phyloP scores from a whole-genome alignment of 108 stramenopile genomes.

The Bacterosira constricta region DNA sequence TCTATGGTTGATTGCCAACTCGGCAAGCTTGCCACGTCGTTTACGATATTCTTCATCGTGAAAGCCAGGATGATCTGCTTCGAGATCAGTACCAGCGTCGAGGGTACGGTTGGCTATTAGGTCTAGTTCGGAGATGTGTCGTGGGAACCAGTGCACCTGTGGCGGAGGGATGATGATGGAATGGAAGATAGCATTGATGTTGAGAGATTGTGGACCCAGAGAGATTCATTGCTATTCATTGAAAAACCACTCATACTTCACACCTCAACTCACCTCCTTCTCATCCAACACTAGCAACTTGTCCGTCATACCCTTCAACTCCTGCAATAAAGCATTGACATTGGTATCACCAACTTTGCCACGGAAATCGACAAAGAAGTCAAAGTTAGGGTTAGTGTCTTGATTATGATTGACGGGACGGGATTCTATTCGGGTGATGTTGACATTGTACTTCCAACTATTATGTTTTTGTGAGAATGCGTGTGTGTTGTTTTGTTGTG shows the following conservation, averaged over 20 bases:
- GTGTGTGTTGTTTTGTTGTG: no score
- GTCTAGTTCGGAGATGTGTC: slow-evolving; percentile 91
- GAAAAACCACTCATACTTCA: no score
- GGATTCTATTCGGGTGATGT: slow-evolving; percentile 90
- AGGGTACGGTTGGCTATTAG: slow-evolving; percentile 87
- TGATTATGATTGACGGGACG: slow-evolving; percentile 51
- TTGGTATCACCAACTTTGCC: slow-evolving; percentile 60
- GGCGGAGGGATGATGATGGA: background rate
- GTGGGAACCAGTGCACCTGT: slow-evolving; percentile 90
- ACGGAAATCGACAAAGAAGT: slow-evolving; percentile 87
- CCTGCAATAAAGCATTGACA: slow-evolving; percentile 59
- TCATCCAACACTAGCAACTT: slow-evolving; percentile 85
- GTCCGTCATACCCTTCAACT: slow-evolving; percentile 56
- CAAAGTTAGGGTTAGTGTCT: slow-evolving; percentile 67
- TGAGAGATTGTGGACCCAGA: background rate
- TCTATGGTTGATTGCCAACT: slow-evolving; percentile 65
- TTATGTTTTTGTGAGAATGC: no score
- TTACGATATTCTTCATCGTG: slow-evolving; percentile 82
- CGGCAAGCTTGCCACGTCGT: slow-evolving; percentile 77
- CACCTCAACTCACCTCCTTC: slow-evolving; percentile 81
- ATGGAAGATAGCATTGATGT: background rate
- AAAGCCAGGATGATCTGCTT: slow-evolving; percentile 92
- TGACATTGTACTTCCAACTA: slow-evolving; percentile 92
- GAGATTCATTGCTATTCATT: background rate
- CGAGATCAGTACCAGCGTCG: slow-evolving; percentile 84